A percentile compares a stretch with the other conserved stretches of the same genome.
Conservation (phyloP, 768 basidiomycete species). For the Naganishia vaughanmartiniae region DNA sequence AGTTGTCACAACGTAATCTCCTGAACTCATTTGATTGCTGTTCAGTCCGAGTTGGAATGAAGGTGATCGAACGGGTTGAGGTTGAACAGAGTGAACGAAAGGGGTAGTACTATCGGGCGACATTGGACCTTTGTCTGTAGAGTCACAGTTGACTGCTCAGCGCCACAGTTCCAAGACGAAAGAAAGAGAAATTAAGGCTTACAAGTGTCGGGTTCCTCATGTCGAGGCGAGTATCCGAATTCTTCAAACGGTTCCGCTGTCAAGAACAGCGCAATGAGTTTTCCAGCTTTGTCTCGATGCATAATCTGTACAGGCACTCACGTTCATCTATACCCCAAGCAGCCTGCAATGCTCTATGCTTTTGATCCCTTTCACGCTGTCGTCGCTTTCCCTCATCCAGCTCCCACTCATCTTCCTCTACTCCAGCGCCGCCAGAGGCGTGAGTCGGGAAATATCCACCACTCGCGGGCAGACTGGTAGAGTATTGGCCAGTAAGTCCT, state of each 20-base stretch:
- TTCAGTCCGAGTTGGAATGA: slow-evolving; percentile 14
- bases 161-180: neutral
- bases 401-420: slow-evolving; percentile 37
- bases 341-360: slow-evolving; percentile 48
- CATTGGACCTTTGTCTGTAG: slow-evolving; percentile 34
- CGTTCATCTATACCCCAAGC: slow-evolving; percentile 52
- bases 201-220: slow-evolving; percentile 31
- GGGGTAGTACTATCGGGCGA: slow-evolving; percentile 33
- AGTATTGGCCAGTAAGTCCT: slow-evolving; percentile 38
- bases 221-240: slow-evolving; percentile 42
- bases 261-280: slow-evolving; percentile 15
- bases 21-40: neutral
- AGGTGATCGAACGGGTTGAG: slow-evolving; percentile 16
- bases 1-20: neutral
- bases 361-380: slow-evolving; percentile 45
- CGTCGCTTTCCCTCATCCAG: slow-evolving; percentile 41
- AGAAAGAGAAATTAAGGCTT: neutral
- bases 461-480: slow-evolving; percentile 47
- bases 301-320: slow-evolving; percentile 34
- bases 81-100: slow-evolving; percentile 21
- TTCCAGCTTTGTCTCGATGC: neutral
- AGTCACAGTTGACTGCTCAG: neutral
- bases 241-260: slow-evolving; percentile 51
- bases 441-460: slow-evolving; percentile 44
- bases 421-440: slow-evolving; percentile 2